Percentiles rank a stretch among this genome's conserved stretches.
These are phyloP conservation scores for Gnomoniopsis sp. DNA, from an alignment of 2,329 filamentous ascomycete genomes.

Conservation along the genomic window DNA sequence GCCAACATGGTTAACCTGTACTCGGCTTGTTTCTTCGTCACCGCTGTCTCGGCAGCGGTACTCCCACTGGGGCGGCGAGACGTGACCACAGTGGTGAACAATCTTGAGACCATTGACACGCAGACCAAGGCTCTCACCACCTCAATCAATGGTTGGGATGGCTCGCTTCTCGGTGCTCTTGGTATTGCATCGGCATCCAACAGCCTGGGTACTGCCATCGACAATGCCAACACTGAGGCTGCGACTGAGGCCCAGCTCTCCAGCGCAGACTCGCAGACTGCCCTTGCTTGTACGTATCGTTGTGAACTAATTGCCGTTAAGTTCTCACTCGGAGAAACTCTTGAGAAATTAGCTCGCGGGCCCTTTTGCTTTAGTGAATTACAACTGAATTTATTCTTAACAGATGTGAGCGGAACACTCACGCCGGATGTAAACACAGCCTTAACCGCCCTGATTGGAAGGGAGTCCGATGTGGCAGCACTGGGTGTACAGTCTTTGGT, in stretches of 20 bases:
- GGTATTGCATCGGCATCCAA: conserved; percentile 1
- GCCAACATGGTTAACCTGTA: conserved; percentile 8
- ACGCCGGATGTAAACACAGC: conserved; percentile 3
- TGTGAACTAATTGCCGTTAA: background rate
- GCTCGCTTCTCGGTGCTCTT: conserved; percentile 4
- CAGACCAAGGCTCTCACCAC: conserved; percentile 3
- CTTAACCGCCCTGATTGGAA: background rate
- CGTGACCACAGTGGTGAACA: background rate
- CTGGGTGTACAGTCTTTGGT: conserved; percentile 5
- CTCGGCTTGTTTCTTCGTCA: conserved; percentile 2
- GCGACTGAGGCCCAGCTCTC: conserved; percentile 3
- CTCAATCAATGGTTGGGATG: conserved; percentile 6
- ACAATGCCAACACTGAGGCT: conserved; percentile 9
- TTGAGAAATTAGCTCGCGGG: background rate
- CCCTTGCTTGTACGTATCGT: background rate
- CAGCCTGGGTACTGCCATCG: conserved; percentile 3
- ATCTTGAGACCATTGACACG: conserved; percentile 2
- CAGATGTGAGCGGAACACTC: conserved; percentile 6
- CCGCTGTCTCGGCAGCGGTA: conserved; percentile 1
- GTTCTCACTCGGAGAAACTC: background rate
- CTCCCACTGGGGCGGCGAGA: background rate
- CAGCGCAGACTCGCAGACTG: conserved; percentile 7
- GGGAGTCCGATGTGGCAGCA: conserved; percentile 4
- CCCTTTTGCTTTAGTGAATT: background rate
- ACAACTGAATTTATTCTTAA: background rate